Base-by-base conservation (phyloP, 352 stramenopile genomes). In the Globisporangium echinulatum region DNA sequence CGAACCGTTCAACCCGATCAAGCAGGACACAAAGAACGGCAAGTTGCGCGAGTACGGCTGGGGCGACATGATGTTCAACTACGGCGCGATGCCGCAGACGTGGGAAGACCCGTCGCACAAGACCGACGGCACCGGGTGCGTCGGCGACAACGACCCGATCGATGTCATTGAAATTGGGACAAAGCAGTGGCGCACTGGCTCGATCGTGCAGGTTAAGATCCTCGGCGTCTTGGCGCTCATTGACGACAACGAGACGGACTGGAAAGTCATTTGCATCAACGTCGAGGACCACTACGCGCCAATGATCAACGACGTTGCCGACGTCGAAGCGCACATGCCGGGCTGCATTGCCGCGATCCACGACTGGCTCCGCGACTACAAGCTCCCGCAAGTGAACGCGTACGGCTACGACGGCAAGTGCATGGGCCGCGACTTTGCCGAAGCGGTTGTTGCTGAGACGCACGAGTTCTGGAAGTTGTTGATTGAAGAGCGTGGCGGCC, bases 351-450 rank as follows among this genome's bases (percentile, higher is more conserved):
- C 79, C 19, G 81, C 77, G 62, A 98, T 99, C 69, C 85, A 97
- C 69, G 95, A 99, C 82, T 99, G 97, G 97, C 97, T 99, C 73
- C 88, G 97, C 66, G 98, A 98, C 92, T 99, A 99, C 90, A 99
- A 99, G 85, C 97, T 98, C 63, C 97, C 97, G 36, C 96, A 99
- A 88, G 80, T 99, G 54, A 99, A 99, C 87, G 90, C 82, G 58
- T 99, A 99, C 80, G 97, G 96, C 69, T 99, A 98, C 74, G 97
- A 98, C 38, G 97, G 98, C 74, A 97, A 98, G 79, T 98, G 83
- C 67, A 94, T 97, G 77, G 77, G 82, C 66, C 75, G 82, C 54
- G 82, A 92, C 66, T 97, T 97, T 67, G 88, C 92, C 54, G 84
- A 94, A 62, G 78, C 76, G 19, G 83, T 88, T 36, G 84, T 94